Base-by-base conservation (phyloP, 176 grass and related monocot species). In the Aegilops longissima region DNA sequence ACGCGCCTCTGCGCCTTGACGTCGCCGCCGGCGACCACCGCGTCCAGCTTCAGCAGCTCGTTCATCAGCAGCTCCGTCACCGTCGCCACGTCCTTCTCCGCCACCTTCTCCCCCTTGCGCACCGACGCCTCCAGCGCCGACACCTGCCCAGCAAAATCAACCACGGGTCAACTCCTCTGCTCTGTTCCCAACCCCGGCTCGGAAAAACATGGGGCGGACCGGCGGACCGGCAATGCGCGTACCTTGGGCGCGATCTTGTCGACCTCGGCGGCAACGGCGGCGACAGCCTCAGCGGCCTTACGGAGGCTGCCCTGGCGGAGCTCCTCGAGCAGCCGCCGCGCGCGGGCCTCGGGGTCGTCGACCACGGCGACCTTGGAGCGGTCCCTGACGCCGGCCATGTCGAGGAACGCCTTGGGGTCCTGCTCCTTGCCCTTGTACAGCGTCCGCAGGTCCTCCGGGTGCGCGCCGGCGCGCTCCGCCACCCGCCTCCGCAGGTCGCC, bases 31-130 rank as follows among this genome's bases (percentile, higher is more conserved):
- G 80, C 97, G 47, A 86, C 89, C 33, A 99, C 85, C 70, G 89
- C 90, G 81, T 99, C 97, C 38, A 99, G 88, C 85, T 90, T 99
- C 6, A 99, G 84, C 17, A 99, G 91, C 93, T 97, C 92, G 42
- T 93, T 93, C 97, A 99, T 99, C 73, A 99, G 84, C 86, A 93
- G 70, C 83, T 99, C 97, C 66, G 91, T 97, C 67, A 99, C 77
- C 78, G 86, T 89, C 78, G 85, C 74, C 64, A 99, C 92, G 85
- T 95, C 97, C 34, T 86, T 90, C 80, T 97, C 92, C 25, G 85
- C 89, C 25, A 99, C 97, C 58, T 75, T 94, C 52, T 92, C 87
- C 40, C 97, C 97, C 77, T 95, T 97, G 24, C 91, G 87, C 81
- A 97, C 92, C 85, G 89, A 90, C 85, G 88, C 76, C 21, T 99